A percentile compares a stretch with the other conserved stretches of the same genome.
phyloP scores from a whole-genome alignment of 495 filamentous ascomycete genomes.

The Xylaria longipes region DNA sequence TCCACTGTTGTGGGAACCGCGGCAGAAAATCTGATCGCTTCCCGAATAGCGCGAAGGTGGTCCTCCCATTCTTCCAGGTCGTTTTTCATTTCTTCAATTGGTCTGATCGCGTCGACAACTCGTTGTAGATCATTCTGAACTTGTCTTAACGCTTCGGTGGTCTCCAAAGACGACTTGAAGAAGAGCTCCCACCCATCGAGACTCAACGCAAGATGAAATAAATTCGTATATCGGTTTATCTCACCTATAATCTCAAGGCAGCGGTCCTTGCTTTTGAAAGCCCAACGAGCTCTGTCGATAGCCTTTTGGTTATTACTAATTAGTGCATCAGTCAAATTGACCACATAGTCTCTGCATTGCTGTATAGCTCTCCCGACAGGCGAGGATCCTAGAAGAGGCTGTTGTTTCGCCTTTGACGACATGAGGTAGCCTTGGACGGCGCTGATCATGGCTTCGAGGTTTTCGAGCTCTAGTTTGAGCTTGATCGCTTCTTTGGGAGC shows the following conservation, averaged over 20 bases:
- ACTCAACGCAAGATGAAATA: background rate
- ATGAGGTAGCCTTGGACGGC: background rate
- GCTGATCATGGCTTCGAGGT: background rate
- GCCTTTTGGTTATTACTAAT: background rate
- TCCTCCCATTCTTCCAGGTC: background rate
- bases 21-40: background rate
- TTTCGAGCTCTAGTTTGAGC: background rate
- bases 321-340: background rate
- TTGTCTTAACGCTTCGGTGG: background rate
- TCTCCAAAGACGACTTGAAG: background rate
- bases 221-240: background rate
- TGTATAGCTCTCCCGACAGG: background rate
- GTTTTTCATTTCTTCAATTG: background rate
- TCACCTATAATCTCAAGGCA: background rate
- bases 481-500: background rate
- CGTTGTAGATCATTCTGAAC: background rate
- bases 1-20: background rate
- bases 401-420: constrained; percentile 1
- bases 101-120: background rate
- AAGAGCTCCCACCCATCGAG: background rate
- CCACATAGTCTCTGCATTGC: background rate
- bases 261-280: background rate
- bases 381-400: background rate
- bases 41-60: background rate
- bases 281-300: background rate